Conservation (phyloP, 768 basidiomycete genomes). For the Amanita exitialis region DNA sequence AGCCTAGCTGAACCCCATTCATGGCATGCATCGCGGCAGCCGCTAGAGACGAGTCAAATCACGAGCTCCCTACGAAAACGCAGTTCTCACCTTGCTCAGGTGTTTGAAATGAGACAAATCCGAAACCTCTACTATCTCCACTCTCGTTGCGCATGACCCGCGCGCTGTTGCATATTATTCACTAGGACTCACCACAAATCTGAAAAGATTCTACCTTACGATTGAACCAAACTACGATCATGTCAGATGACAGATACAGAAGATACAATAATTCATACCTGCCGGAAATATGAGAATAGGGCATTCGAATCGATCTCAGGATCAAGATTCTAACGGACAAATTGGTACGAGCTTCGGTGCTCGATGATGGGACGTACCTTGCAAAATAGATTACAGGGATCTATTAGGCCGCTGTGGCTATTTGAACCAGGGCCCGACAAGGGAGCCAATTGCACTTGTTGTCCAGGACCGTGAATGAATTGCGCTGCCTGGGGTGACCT, state of each 20-base stretch:
- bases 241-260: constrained; percentile 11
- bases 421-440: constrained; percentile 61
- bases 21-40: constrained; percentile 65
- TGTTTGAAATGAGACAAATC: constrained; percentile 81
- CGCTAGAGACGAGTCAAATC: constrained; percentile 31
- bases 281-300: constrained; percentile 74
- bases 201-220: constrained; percentile 49
- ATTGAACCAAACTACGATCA: constrained; percentile 70
- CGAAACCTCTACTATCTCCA: constrained; percentile 80
- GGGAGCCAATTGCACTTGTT: constrained; percentile 82
- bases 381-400: constrained; percentile 86
- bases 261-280: constrained; percentile 31
- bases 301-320: constrained; percentile 79
- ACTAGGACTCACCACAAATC: background rate
- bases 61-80: background rate
- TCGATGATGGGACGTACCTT: constrained; percentile 39
- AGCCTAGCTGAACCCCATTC: constrained; percentile 66
- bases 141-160: constrained; percentile 85
- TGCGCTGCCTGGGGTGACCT: constrained; percentile 33
- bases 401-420: constrained; percentile 82
- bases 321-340: constrained; percentile 60
- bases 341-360: background rate
- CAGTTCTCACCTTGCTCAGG: constrained; percentile 61
- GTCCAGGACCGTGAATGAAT: constrained; percentile 82
- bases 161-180: constrained; percentile 40